Base-by-base conservation (phyloP, 306 rosid species). In the Cotoneaster glaucophyllus region DNA sequence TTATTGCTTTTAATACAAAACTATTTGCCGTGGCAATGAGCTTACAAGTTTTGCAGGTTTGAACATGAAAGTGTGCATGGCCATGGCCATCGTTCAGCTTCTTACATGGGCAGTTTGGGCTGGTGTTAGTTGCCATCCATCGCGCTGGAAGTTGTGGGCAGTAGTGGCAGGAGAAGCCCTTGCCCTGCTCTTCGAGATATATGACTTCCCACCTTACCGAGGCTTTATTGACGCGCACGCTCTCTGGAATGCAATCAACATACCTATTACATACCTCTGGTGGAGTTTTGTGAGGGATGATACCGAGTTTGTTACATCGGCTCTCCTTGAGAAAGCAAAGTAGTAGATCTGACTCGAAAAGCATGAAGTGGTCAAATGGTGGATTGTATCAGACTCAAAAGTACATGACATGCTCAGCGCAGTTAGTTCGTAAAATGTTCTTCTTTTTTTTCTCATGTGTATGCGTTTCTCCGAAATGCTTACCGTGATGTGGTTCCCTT, bases 241-340 rank as follows among this genome's bases (percentile, higher is more conserved):
- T 26, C 74, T 95, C 64, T 82, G 91, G 90, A 90, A 89, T 59
- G 96, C 97, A 54, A 83, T 87, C 64, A 85, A 83, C 62, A 84
- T 92, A 82, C 97, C 99, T 66, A 82, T 89, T 25, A 83, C 99
- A 24, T 95, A 82, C 85, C 81, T 95, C 24, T 92, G 92, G 97
- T 95, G 99, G 99, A 89, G 93, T 84, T 92, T 89, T 77, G 84
- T 89, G 77, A 88, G 96, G 81, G 97, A 92, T 67, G 99, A 95
- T 74, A 98, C 97, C 3, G 98, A 90, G 84, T 92, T 85, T 79
- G 82, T 85, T 73, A 92, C 97, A 70, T 13, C 77, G 24, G 54
- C 76, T 50, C 88, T 86, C 67, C 88, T 85, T 56, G 92, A 95
- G 90, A 95, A 95, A 82, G 82, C 73, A 8, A 90, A 89, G 78